Evolutionary conservation across 768 basidiomycete genomes (phyloP).

Genomic region (Boletus rufocinnamomeus): DNA sequence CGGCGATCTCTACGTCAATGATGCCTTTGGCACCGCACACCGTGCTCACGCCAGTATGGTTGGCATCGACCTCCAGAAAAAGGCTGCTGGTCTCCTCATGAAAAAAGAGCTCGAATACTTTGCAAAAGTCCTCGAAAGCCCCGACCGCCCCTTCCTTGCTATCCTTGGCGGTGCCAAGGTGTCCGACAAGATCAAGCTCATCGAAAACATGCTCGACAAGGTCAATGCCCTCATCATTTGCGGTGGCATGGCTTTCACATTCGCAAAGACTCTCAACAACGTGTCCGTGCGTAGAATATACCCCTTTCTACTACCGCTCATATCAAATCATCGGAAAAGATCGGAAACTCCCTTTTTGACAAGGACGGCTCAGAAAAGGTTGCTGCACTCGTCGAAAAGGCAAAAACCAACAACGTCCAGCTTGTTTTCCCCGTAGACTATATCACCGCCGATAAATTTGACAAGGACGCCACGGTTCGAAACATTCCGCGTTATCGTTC

Average conservation of each 20-base stretch:
- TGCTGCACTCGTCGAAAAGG: constrained; percentile 80
- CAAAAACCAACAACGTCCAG: constrained; percentile 88
- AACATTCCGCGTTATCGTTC: not conserved
- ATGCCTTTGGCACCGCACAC: constrained; percentile 98
- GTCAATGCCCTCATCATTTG: constrained; percentile 95
- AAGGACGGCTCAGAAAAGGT: constrained; percentile 87
- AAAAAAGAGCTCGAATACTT: constrained; percentile 99
- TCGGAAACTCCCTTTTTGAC: constrained; percentile 95
- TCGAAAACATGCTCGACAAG: constrained; percentile 99
- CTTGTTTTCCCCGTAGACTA: constrained; percentile 96
- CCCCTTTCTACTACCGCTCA: not conserved
- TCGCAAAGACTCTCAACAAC: constrained; percentile 90
- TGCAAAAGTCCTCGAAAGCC: constrained; percentile 93
- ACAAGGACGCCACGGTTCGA: constrained; percentile 81
- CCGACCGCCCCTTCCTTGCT: constrained; percentile 94
- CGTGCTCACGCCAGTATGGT: constrained; percentile 99
- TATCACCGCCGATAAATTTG: constrained; percentile 93
- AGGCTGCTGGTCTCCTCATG: constrained; percentile 95
- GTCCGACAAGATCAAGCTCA: constrained; percentile 97
- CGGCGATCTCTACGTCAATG: constrained; percentile 97
- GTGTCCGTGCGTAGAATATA: constrained; percentile 53
- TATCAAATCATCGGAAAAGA: constrained; percentile 42
- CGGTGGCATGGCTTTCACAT: constrained; percentile 99
- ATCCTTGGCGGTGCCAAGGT: constrained; percentile 99
- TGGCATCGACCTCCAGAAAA: constrained; percentile 87